Conservation (phyloP, 257 asterid species). For the Solanum chmielewskii region DNA sequence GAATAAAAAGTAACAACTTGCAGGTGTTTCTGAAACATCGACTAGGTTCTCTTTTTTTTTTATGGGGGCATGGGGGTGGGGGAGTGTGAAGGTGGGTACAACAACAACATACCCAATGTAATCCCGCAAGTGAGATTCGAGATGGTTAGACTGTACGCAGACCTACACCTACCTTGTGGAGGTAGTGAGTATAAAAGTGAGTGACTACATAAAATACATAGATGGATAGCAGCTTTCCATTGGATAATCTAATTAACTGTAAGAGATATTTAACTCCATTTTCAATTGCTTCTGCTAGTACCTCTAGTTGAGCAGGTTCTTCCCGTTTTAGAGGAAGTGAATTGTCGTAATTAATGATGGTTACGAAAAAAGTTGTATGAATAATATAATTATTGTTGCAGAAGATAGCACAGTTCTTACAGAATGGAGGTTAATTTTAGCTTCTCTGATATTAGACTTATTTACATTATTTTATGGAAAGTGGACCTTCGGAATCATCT, state of each 20-base stretch:
- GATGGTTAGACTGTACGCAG: background rate
- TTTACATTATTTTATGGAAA: background rate
- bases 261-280: background rate
- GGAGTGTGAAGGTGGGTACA: background rate
- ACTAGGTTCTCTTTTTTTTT: background rate
- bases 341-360: background rate
- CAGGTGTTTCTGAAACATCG: background rate
- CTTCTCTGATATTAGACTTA: background rate
- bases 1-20: background rate
- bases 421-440: background rate
- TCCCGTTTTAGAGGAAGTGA: background rate
- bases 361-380: background rate
- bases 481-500: conserved; percentile 1
- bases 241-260: background rate
- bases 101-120: background rate
- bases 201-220: background rate
- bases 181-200: background rate
- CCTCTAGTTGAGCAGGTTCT: background rate
- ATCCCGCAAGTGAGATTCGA: background rate
- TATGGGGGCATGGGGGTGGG: background rate
- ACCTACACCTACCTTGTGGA: background rate
- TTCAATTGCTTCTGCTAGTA: background rate
- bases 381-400: background rate
- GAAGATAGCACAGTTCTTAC: background rate
- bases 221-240: background rate